Conservation (phyloP, 176 grass and related monocot genomes). For the Secale cereale region DNA sequence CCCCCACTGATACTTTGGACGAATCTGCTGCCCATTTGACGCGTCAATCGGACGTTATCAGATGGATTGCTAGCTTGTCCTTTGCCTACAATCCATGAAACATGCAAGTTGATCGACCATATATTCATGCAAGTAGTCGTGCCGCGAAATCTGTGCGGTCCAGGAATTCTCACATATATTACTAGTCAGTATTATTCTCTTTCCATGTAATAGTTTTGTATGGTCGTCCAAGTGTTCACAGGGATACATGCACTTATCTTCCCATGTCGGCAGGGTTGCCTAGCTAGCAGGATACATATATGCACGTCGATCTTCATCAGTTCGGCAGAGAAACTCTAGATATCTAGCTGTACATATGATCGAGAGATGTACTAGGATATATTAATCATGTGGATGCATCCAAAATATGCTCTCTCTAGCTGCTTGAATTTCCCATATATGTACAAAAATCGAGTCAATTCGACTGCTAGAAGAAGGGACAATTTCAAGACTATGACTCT, state of each 20-base stretch:
- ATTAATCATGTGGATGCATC: background rate
- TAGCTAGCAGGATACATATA: too few relatives aligned
- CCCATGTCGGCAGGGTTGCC: conserved; percentile 17
- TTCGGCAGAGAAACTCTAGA: background rate
- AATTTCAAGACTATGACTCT: background rate
- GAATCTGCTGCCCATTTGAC: background rate
- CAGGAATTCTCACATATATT: background rate
- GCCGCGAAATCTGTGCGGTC: background rate
- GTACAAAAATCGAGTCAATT: background rate
- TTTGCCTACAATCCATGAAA: background rate
- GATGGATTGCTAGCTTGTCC: background rate
- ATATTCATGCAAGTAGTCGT: background rate
- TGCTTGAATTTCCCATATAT: background rate
- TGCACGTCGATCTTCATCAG: background rate
- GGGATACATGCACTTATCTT: background rate
- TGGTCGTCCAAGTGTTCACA: background rate
- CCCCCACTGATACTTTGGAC: background rate
- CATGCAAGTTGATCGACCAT: background rate
- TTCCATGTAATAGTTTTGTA: background rate
- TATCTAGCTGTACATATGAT: background rate
- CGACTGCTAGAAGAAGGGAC: background rate
- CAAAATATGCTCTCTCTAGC: background rate
- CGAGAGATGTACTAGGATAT: background rate
- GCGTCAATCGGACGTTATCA: background rate
- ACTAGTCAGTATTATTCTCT: background rate